Percentiles rank a stretch among this genome's conserved stretches.
Evolutionary conservation across 768 basidiomycete species (phyloP).

Genomic region (Mycena amicta): DNA sequence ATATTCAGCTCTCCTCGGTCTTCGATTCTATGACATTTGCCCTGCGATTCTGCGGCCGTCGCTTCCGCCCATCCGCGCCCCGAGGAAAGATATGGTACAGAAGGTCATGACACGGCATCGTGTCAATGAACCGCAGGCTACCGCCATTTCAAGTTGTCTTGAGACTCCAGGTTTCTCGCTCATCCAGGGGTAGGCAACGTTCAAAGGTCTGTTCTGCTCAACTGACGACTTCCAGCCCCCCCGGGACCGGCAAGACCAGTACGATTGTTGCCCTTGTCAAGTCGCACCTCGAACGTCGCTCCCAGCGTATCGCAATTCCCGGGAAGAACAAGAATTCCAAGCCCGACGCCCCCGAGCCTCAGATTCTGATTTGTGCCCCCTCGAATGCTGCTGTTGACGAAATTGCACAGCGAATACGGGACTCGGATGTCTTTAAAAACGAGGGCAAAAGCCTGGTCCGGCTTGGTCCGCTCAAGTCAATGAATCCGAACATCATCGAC

Average conservation of each 20-base stretch:
- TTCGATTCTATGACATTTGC: conserved; percentile 81
- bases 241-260: conserved; percentile 97
- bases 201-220: background rate
- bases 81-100: conserved; percentile 55
- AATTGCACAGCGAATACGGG: conserved; percentile 83
- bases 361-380: conserved; percentile 91
- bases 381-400: conserved; percentile 99
- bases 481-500: conserved; percentile 81
- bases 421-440: conserved; percentile 59
- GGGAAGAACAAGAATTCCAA: conserved; percentile 37
- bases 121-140: conserved; percentile 94
- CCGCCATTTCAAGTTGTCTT: conserved; percentile 79
- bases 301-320: conserved; percentile 44
- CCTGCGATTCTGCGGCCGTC: conserved; percentile 70
- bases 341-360: conserved; percentile 51
- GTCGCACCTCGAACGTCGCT: conserved; percentile 69
- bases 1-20: conserved; percentile 81
- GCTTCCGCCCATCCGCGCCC: conserved; percentile 48
- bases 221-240: conserved; percentile 60
- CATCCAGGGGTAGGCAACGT: conserved; percentile 81
- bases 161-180: conserved; percentile 77
- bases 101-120: conserved; percentile 68
- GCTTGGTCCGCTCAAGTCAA: conserved; percentile 75
- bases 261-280: conserved; percentile 96
- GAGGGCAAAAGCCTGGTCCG: conserved; percentile 79